Percentiles rank a stretch among this genome's conserved stretches.
phyloP scores from a whole-genome alignment of 2,329 filamentous ascomycete species.

The Aspergillus carbonarius region DNA sequence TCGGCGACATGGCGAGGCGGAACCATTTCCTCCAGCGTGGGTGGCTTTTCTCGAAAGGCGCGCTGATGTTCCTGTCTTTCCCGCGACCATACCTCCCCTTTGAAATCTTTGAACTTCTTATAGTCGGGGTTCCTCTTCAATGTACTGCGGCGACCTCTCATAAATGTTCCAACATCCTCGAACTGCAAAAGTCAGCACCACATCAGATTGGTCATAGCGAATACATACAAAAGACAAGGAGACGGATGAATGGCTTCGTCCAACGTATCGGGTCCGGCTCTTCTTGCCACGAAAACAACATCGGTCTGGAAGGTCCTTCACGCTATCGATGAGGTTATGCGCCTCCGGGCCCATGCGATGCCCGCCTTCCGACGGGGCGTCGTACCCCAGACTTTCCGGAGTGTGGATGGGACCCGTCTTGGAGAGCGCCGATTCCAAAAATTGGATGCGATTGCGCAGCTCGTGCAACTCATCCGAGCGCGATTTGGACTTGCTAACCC shows the following conservation, averaged over 20 bases:
- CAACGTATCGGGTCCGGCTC: slow-evolving; percentile 30
- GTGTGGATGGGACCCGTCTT: slow-evolving; percentile 23
- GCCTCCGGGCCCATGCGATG: slow-evolving; percentile 13
- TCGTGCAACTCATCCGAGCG: slow-evolving; percentile 32
- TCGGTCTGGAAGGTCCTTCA: slow-evolving; percentile 27
- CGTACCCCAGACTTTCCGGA: slow-evolving; percentile 26
- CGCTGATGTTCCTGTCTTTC: slow-evolving; percentile 31
- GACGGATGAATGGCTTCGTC: slow-evolving; percentile 32
- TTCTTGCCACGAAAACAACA: slow-evolving; percentile 33
- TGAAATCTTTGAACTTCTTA: slow-evolving; percentile 30
- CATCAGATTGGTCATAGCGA: not conserved
- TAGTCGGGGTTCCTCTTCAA: slow-evolving; percentile 25
- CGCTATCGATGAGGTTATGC: slow-evolving; percentile 25
- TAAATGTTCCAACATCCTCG: slow-evolving; percentile 27
- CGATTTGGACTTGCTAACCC: slow-evolving; percentile 24
- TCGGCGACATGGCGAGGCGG: slow-evolving; percentile 50
- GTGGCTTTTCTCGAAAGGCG: slow-evolving; percentile 31
- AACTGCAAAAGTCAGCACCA: slow-evolving; percentile 20
- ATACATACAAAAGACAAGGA: slow-evolving; percentile 34
- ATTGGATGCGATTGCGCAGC: slow-evolving; percentile 27
- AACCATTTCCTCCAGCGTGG: slow-evolving; percentile 39
- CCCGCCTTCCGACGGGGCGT: slow-evolving; percentile 15
- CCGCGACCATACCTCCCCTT: slow-evolving; percentile 28
- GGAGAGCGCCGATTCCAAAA: slow-evolving; percentile 28
- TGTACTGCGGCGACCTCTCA: slow-evolving; percentile 22